phyloP scores from a whole-genome alignment of 768 basidiomycete species.

The Leccinum broughii region DNA sequence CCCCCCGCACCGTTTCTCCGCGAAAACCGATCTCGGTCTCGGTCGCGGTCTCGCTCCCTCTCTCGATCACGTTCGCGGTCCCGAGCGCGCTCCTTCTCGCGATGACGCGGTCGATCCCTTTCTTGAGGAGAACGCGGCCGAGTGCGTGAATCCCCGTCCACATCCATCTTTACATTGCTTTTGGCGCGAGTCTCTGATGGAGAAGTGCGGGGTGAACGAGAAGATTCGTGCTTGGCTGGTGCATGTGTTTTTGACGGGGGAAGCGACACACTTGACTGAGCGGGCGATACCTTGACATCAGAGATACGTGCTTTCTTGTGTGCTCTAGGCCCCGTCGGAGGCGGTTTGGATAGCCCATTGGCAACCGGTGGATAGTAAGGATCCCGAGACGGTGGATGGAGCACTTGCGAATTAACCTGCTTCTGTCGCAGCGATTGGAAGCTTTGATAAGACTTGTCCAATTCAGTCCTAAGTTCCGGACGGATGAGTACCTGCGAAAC shows the following conservation, averaged over 20 bases:
- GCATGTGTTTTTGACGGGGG: slow-evolving; percentile 27
- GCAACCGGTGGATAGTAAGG: slow-evolving; percentile 40
- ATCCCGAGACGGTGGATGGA: slow-evolving; percentile 45
- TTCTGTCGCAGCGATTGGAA: slow-evolving; percentile 49
- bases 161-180: slow-evolving; percentile 48
- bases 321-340: slow-evolving; percentile 78
- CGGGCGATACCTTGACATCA: slow-evolving; percentile 43
- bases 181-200: slow-evolving; percentile 32
- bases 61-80: slow-evolving; percentile 39
- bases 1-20: slow-evolving; percentile 50
- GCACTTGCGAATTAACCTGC: slow-evolving; percentile 26
- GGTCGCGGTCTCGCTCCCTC: slow-evolving; percentile 36
- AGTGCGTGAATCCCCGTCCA: slow-evolving; percentile 52
- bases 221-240: slow-evolving; percentile 29
- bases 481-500: slow-evolving; percentile 14
- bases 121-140: slow-evolving; percentile 45
- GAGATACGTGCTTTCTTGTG: slow-evolving; percentile 79
- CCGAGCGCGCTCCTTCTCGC: slow-evolving; percentile 39
- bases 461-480: slow-evolving; percentile 55
- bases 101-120: slow-evolving; percentile 40
- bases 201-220: slow-evolving; percentile 30
- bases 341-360: slow-evolving; percentile 47
- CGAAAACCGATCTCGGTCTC: slow-evolving; percentile 40
- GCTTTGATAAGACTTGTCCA: slow-evolving; percentile 75
- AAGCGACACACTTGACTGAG: slow-evolving; percentile 33